Base-by-base conservation (phyloP, 2,329 filamentous ascomycete genomes). In the Teratosphaeriaceae sp. region DNA sequence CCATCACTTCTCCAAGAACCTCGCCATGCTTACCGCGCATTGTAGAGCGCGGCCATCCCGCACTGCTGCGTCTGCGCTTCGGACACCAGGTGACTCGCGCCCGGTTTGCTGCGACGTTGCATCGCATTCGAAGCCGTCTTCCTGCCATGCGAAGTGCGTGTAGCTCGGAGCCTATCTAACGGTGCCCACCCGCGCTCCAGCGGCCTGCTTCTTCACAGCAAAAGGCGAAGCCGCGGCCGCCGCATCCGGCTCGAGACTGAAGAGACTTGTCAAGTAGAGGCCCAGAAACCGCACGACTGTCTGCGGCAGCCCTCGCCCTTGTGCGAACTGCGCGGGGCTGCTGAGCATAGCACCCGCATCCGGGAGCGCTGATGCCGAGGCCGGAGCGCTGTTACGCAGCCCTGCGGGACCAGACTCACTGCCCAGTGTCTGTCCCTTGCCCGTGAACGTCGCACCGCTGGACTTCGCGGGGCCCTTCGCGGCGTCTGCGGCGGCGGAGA, bases 171-270 rank as follows among this genome's bases (percentile, higher is more conserved):
- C n/a, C n/a, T n/a, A n/a, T n/a, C n/a, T n/a, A 27, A 46, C 33
- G 5, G 19, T 38, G 4, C 42, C 42, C 9, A 43, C 36, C 13
- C 39, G 34, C 26, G 34, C 39, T 5, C 39, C 43, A 8, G 40
- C 40, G 23, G 16, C 20, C 19, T 31, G 16, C 42, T 42, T 55
- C 50, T 60, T 58, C 6, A 71, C 58, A 44, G 60, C 64, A 51
- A 71, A 72, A 5, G 67, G 60, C 49, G 68, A 71, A 42, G 62
- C 60, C 48, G 68, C 61, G 4, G 70, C 70, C 3, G 68, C 64
- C 48, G 59, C 59, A 46, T 61, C 65, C 19, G 65, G 57, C 56
- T 72, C 68, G 38, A 72, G 66, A 5, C 63, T 62, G 40, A 72
- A 69, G 42, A 73, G 48, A 42, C 65, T 72, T 24, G 63, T 59